Base-by-base conservation (phyloP, 2,329 filamentous ascomycete species). In the Emericellopsis atlantica region DNA sequence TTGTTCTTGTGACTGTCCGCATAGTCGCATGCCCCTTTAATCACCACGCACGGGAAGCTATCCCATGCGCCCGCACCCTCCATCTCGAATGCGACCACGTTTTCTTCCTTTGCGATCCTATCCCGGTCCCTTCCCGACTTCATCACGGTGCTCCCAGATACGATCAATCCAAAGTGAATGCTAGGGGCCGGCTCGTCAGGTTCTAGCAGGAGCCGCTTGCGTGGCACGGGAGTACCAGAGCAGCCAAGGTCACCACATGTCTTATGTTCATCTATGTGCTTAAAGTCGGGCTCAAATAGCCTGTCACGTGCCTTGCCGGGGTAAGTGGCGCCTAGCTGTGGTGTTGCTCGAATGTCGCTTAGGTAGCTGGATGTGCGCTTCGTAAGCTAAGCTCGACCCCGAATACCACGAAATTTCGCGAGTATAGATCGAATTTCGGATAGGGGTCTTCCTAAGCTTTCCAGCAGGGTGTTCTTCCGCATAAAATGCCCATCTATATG, bases 81-180 rank as follows among this genome's bases (percentile, higher is more conserved):
- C 56, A 56, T 57, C 42, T 60, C 56, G 31, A 59, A 59, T n/a
- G 31, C 37, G 11, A 43, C 12, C 5, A 38, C 11, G 8, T 40
- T 8, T 0, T 49, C 36, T 32, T 43, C 9, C 14, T 44, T 37
- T 6, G 59, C 51, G 18, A 63, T 46, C 0, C 26, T 16, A 38
- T 67, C 62, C 8, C 64, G 53, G 6, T 54, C 43, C 10, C 47
- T 40, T 7, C 54, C 57, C 4, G 55, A 57, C 35, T 60, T 63
- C 45, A 67, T 60, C 4, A 66, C 59, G 5, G 49, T 51, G 36
- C 66, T 54, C 6, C 53, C 58, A 4, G 60, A 63, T 5, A 51
- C 62, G 6, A 66, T 53, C 1, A 44, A 44, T 1, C 62, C 62
- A 26, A 64, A 49, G 39, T 63, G 58, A 0, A 64, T 32, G 7